These are phyloP conservation scores for Dactylonectria macrodidyma DNA, from an alignment of 2,329 filamentous ascomycete species.

Conservation along the genomic window DNA sequence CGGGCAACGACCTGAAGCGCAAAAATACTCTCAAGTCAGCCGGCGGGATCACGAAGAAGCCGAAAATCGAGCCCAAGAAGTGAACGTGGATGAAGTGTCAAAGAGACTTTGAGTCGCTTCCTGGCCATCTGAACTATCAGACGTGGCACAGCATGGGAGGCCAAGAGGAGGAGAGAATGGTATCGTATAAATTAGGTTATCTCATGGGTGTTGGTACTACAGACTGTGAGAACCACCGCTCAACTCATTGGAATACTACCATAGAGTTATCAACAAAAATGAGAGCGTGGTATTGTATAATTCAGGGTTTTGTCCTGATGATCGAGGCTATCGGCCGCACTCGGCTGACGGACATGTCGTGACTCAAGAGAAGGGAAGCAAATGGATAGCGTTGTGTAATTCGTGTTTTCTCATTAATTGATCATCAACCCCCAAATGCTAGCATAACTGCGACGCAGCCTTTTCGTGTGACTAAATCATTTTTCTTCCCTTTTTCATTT, in stretches of 20 bases:
- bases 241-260: no score
- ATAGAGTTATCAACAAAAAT: no score
- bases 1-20: constrained; percentile 44
- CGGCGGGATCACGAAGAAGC: constrained; percentile 28
- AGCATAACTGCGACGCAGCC: background rate
- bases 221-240: no score
- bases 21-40: constrained; percentile 31
- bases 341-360: no score
- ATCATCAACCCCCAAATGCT: background rate
- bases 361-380: background rate
- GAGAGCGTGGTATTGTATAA: no score
- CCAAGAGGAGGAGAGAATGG: background rate
- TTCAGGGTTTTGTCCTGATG: no score
- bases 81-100: background rate
- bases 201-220: no score
- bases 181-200: no score
- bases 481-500: constrained; percentile 1
- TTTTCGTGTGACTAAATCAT: background rate
- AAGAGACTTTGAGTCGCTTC: no score
- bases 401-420: background rate
- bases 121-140: no score
- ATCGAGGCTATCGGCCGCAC: no score
- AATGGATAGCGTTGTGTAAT: background rate
- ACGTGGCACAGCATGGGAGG: background rate
- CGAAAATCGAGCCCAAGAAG: background rate